Base-by-base conservation (phyloP, 2,329 filamentous ascomycete genomes). In the Ophiostoma perfectum region DNA sequence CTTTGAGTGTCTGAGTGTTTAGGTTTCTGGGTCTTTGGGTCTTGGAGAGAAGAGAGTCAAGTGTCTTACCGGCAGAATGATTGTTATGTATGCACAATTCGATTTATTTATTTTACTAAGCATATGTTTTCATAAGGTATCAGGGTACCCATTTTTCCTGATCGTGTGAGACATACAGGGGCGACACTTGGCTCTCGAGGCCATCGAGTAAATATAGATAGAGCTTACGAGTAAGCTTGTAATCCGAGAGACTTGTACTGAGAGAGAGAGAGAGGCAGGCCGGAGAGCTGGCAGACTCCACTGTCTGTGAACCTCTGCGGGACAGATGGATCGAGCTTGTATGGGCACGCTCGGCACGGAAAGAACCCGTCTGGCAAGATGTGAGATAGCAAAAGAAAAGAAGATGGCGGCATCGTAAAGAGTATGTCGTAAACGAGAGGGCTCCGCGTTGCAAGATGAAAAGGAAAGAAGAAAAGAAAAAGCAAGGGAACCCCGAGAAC, bases 311-410 rank as follows among this genome's bases (percentile, higher is more conserved):
- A 27, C 27, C 18, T 27, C 49, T 27, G 49, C 18, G 18, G 18
- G 18, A 55, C 49, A 55, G 49, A 55, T 55, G 49, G 49, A 55
- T 55, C 49, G 49, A 60, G 55, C 11, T 9, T 38, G 55, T 39
- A 60, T 60, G 11, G 4, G 11, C 9, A 16, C 55, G 52, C 36
- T 60, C 5, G 4, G 11, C 9, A 16, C 55, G 52, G 52, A 60
- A 27, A 11, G 14, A 60, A 60, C 14, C 9, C 27, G 55, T 27
- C 38, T 27, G 55, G 55, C 27, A 60, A 39, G 9, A 38, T 58
- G 52, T 58, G 27, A 58, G 52, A 58, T 58, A 27, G 27, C 27
- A 27, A 27, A 27, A 27, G 27, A 27, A 27, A 27, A 27, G 27
- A 27, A 27, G 27, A 27, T 27, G 27, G 27, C 27, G 27, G 27